phyloP scores from a whole-genome alignment of 108 stramenopile species.

The Poteriospumella lacustris region DNA sequence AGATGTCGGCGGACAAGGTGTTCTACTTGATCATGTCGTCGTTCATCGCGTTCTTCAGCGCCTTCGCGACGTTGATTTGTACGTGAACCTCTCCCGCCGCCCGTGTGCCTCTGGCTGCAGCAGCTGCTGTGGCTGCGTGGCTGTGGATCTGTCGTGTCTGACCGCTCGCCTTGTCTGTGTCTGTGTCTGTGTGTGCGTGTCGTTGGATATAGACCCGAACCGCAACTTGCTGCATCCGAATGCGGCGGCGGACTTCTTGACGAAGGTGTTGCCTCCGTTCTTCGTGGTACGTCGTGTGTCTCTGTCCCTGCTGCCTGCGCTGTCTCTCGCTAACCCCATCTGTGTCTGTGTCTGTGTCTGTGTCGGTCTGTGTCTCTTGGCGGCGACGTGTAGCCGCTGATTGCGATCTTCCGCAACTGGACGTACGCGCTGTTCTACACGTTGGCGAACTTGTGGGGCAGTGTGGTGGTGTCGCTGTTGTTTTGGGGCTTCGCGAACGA shows the following conservation, averaged over 20 bases:
- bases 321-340: no score
- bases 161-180: neutral
- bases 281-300: slow-evolving; percentile 38
- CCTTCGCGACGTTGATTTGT: slow-evolving; percentile 75
- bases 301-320: neutral
- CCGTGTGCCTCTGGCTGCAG: no score
- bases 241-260: slow-evolving; percentile 70
- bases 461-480: slow-evolving; percentile 82
- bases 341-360: slow-evolving; percentile 70
- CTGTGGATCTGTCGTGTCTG: neutral
- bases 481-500: slow-evolving; percentile 99
- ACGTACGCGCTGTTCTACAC: slow-evolving; percentile 91
- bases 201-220: slow-evolving; percentile 56
- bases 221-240: slow-evolving; percentile 74
- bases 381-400: slow-evolving; percentile 29
- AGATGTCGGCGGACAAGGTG: slow-evolving; percentile 74
- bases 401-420: slow-evolving; percentile 71
- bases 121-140: no score
- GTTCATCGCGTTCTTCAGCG: slow-evolving; percentile 80
- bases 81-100: no score
- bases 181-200: neutral
- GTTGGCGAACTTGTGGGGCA: slow-evolving; percentile 97
- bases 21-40: slow-evolving; percentile 79
- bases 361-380: no score
- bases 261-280: slow-evolving; percentile 59